Base-by-base conservation (phyloP, 768 basidiomycete genomes). In the Asterophora parasitica region DNA sequence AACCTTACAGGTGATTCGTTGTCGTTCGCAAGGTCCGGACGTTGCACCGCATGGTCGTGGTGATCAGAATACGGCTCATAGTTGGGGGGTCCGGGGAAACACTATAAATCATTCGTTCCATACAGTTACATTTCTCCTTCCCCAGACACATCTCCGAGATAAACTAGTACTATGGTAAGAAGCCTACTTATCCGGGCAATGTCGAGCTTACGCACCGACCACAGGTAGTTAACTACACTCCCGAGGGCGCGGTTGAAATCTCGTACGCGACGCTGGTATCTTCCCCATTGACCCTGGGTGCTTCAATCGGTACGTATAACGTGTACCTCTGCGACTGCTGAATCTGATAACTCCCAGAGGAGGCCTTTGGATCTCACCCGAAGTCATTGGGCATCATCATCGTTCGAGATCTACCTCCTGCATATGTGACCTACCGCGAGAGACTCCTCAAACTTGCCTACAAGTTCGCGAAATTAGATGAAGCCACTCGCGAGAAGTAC, bases 331-430 rank as follows among this genome's bases (percentile, higher is more conserved):
- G 11, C 30, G n/a, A 15, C 27, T n/a, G 20, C n/a, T 34, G 11
- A 19, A n/a, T 37, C 42, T 42, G 33, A 40, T 13, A 26, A 10
- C 33, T 15, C 31, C 12, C 54, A 89, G 87, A 85, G 57, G 74
- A 79, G 55, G 92, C 88, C 3, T 95, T 95, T 58, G 92, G 92
- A 16, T 89, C 88, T 9, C 72, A 80, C 49, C 77, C 86, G 7
- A 69, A 81, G 42, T 83, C 82, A 37, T 70, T 94, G 42, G 92
- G 92, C 1, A 84, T 96, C 53, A 75, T 95, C 51, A 65, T 95
- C 40, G 74, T 94, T 53, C 78, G 78, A 54, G 92, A 93, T 68
- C 71, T 99, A 26, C 96, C 94, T 1, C 54, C 62, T 3, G 69
- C 68, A 34, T 99, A 89, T 57, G 57, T 64, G 8, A 46, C 55